Percentiles rank a stretch among this genome's conserved stretches.
Evolutionary conservation across 73 alveolate species (phyloP).

Genomic region (Effrenium voratum): DNA sequence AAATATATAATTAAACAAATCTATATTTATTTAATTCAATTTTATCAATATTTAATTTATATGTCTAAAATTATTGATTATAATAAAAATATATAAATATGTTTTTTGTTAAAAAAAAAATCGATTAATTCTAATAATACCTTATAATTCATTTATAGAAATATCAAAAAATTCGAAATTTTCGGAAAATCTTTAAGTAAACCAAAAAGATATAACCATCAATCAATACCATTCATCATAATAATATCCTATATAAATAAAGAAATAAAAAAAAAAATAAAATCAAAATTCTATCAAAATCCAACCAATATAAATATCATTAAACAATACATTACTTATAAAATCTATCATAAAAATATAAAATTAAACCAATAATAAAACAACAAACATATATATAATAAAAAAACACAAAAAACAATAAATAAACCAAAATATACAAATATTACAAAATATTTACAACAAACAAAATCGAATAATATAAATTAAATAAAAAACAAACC

Average conservation of each 20-base stretch:
- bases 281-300: not conserved
- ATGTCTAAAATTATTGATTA: no score
- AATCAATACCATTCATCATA: no score
- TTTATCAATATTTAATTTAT: no score
- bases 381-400: not conserved
- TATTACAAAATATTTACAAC: not conserved
- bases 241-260: not conserved
- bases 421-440: not conserved
- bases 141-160: no score
- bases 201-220: no score
- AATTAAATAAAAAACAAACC: no score
- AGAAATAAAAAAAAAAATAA: not conserved
- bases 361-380: not conserved
- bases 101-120: no score
- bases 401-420: not conserved
- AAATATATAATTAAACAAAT: not conserved
- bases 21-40: not conserved
- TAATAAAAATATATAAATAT: no score
- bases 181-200: no score
- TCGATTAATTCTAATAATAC: no score
- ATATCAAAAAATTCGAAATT: no score
- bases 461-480: no score
- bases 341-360: not conserved
- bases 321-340: not conserved
- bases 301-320: not conserved